Conservation (phyloP, 2,329 filamentous ascomycete species). For the Ceratocystis huliohia region DNA sequence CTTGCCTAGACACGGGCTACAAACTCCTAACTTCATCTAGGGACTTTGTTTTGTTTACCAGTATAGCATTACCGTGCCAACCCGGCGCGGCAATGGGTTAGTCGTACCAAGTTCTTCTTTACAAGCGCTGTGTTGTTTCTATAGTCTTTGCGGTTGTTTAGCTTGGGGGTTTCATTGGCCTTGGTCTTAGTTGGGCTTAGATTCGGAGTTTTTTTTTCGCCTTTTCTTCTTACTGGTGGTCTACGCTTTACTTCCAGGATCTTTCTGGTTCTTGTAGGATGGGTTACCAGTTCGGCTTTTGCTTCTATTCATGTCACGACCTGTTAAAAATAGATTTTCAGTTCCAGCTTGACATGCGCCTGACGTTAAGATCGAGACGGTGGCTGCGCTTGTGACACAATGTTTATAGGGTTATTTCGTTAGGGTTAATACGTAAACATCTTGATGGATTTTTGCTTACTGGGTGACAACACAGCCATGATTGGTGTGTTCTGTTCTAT, state of each 20-base stretch:
- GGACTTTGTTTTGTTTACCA: background rate
- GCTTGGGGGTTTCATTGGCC: background rate
- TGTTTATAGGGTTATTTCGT: background rate
- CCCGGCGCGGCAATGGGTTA: background rate
- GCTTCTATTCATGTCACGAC: background rate
- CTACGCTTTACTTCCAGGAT: background rate
- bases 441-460: too few relatives aligned
- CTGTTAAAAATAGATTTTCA: background rate
- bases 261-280: background rate
- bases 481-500: too few relatives aligned
- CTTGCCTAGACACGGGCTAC: too few relatives aligned
- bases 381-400: background rate
- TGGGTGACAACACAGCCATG: too few relatives aligned
- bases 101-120: background rate
- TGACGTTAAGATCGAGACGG: background rate
- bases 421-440: too few relatives aligned
- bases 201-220: background rate
- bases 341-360: background rate
- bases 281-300: background rate
- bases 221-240: background rate
- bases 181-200: background rate
- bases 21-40: background rate
- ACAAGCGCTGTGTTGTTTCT: background rate
- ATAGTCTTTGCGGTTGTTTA: background rate
- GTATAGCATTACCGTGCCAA: background rate